These are phyloP conservation scores for Vitis rupestris DNA, from an alignment of 164 flowering plant genomes.

Conservation along the genomic window DNA sequence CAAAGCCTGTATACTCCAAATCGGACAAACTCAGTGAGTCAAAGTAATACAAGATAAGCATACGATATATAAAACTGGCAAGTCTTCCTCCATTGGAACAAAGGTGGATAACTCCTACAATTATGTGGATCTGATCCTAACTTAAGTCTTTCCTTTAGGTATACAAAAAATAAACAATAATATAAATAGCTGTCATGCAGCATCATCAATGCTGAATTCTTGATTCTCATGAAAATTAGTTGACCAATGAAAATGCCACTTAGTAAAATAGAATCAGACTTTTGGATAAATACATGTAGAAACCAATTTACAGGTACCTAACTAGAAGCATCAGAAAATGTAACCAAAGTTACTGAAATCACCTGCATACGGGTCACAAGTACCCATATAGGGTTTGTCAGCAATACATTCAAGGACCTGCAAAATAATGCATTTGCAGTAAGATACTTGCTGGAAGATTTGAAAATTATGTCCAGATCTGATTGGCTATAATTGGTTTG, in stretches of 20 bases:
- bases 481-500: no score
- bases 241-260: background rate
- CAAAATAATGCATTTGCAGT: conserved; percentile 11
- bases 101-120: background rate
- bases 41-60: background rate
- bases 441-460: conserved; percentile 1
- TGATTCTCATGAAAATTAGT: background rate
- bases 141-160: background rate
- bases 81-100: background rate
- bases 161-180: background rate
- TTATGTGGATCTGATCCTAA: background rate
- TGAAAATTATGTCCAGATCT: background rate
- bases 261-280: background rate
- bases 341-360: background rate
- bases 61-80: background rate
- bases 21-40: background rate
- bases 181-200: background rate
- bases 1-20: background rate
- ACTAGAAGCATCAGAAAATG: background rate
- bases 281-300: background rate
- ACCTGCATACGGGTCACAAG: conserved; percentile 95
- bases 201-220: background rate
- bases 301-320: background rate
- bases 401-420: conserved; percentile 75
- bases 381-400: conserved; percentile 87